Conservation (phyloP, 768 basidiomycete genomes). For the Leucosporidium yakuticum region DNA sequence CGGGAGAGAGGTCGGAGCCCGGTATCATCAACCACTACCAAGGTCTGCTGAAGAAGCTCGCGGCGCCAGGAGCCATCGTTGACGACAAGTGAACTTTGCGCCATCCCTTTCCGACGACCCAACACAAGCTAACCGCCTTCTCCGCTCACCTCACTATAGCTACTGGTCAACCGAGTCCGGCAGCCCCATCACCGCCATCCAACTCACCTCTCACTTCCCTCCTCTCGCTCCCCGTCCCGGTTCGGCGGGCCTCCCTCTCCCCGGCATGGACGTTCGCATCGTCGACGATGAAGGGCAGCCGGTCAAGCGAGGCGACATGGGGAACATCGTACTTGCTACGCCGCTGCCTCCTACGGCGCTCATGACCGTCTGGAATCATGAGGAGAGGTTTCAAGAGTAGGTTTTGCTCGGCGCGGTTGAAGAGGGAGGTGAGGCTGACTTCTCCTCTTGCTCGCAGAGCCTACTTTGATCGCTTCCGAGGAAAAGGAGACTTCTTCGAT, state of each 20-base stretch:
- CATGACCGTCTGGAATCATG: conserved; percentile 1
- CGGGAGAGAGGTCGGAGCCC: conserved; percentile 9
- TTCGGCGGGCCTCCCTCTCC: conserved; percentile 7
- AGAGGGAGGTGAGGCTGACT: neutral
- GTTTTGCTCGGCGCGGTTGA: neutral
- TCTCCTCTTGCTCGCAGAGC: neutral
- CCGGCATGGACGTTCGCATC: conserved; percentile 13
- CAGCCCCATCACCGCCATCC: conserved; percentile 6
- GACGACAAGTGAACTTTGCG: conserved; percentile 1
- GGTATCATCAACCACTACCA: conserved; percentile 1
- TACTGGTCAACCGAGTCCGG: conserved; percentile 12
- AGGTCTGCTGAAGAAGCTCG: neutral
- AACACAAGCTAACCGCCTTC: neutral
- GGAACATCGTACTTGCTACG: conserved; percentile 1
- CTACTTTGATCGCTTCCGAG: conserved; percentile 9
- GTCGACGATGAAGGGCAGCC: conserved; percentile 10
- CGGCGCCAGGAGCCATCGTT: conserved; percentile 6
- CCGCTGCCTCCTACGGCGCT: conserved; percentile 5
- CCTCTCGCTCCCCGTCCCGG: conserved; percentile 8
- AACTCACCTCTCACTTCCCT: neutral
- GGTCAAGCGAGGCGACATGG: conserved; percentile 8
- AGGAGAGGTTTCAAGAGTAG: conserved; percentile 4
- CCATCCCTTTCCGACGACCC: neutral
- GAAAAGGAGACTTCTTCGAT: conserved; percentile 12
- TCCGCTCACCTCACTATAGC: neutral